A percentile compares a stretch with the other conserved stretches of the same genome.
phyloP scores from a whole-genome alignment of 1,139 yeast species.

The Taphrina wiesneri region DNA sequence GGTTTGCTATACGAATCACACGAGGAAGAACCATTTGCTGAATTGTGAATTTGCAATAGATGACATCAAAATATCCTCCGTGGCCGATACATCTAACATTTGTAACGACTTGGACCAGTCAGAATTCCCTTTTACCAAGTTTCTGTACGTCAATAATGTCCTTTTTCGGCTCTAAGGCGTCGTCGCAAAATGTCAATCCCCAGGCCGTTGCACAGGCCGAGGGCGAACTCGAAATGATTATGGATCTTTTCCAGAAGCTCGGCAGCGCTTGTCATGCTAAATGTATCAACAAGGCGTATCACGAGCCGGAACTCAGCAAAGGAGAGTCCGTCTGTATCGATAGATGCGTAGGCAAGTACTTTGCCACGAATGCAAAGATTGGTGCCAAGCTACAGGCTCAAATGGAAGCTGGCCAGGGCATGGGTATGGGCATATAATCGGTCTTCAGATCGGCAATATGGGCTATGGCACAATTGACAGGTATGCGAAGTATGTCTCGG shows the following conservation, averaged over 20 bases:
- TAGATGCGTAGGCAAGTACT: constrained; percentile 96
- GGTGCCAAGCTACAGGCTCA: constrained; percentile 50
- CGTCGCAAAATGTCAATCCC: constrained; percentile 37
- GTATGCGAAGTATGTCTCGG: too few relatives aligned
- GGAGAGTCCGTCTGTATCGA: constrained; percentile 89
- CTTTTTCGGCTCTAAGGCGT: constrained; percentile 30
- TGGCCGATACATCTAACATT: too few relatives aligned
- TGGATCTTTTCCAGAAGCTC: constrained; percentile 37
- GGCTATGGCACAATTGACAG: too few relatives aligned
- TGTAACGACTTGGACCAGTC: too few relatives aligned
- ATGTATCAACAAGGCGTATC: constrained; percentile 68
- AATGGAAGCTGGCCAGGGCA: constrained; percentile 33
- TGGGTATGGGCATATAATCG: constrained; percentile 32
- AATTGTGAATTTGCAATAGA: not conserved
- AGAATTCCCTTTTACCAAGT: not conserved
- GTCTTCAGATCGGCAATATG: too few relatives aligned
- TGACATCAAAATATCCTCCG: not conserved
- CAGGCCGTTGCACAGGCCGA: constrained; percentile 38
- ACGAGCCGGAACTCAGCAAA: constrained; percentile 76
- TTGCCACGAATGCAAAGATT: constrained; percentile 92
- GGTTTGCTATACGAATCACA: not conserved
- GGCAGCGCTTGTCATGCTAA: constrained; percentile 67
- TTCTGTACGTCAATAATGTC: not conserved
- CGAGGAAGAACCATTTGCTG: not conserved
- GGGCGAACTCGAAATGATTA: constrained; percentile 37